Conservation (phyloP, 108 stramenopile genomes). For the Skeletonema tropicum region DNA sequence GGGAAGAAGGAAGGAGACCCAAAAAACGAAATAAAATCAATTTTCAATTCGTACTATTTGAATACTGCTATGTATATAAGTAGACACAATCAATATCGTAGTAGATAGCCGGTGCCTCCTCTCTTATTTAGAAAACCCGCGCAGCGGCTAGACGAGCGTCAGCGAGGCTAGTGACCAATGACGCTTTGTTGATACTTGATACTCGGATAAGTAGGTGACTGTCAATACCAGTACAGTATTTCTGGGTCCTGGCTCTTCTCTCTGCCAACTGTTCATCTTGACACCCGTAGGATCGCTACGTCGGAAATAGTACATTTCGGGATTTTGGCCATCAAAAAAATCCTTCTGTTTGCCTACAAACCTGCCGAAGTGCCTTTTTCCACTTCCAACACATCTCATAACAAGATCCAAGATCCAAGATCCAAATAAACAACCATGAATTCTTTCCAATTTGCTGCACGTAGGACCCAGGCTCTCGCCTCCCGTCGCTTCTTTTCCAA, state of each 20-base stretch:
- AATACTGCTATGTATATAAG: too few species aligned
- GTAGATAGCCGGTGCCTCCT: too few species aligned
- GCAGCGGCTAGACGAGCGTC: too few species aligned
- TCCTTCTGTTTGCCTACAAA: neutral
- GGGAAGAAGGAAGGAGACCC: too few species aligned
- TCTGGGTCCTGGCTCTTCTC: neutral
- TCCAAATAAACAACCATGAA: slow-evolving; percentile 20
- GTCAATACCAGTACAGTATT: neutral
- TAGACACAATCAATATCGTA: too few species aligned
- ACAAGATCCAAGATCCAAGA: neutral
- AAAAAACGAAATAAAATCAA: too few species aligned
- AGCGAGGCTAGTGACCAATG: too few species aligned
- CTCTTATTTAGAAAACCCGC: too few species aligned
- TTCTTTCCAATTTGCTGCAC: slow-evolving; percentile 28
- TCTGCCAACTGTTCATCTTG: neutral
- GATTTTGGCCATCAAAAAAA: slow-evolving; percentile 1
- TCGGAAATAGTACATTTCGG: neutral
- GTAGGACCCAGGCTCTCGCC: slow-evolving; percentile 16
- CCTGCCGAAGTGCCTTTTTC: neutral
- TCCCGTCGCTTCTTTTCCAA: slow-evolving; percentile 35
- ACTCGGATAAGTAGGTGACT: too few species aligned
- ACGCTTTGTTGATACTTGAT: too few species aligned
- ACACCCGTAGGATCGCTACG: neutral
- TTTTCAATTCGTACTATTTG: too few species aligned
- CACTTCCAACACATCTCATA: neutral